Evolutionary conservation across 2,329 filamentous ascomycete genomes (phyloP), one percentile per base, ranked within the genome.

Genomic region (Ceratocystis huliohia): DNA sequence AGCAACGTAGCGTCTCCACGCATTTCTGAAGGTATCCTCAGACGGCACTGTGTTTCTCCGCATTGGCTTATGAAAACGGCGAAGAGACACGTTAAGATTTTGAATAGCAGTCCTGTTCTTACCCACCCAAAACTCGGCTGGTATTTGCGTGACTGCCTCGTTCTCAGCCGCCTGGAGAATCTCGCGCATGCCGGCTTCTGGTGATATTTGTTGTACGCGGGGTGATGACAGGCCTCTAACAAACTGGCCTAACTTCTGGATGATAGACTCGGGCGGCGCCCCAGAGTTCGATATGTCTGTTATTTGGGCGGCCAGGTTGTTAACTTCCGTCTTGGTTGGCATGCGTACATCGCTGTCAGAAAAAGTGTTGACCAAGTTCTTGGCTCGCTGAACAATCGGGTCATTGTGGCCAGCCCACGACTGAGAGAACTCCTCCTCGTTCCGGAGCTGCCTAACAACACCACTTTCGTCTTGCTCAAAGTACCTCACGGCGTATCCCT

Each of bases 1-100:
- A 0, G 75, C 74, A 61, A 78, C 76, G 70, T 85, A 85, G 10
- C 75, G 74, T 68, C 78, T 80, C 78, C 82, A 85, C 3, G 78
- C 74, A 0, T 74, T 72, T 30, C 72, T 73, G 22, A 79, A 73
- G 2, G 74, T 75, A 69, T 73, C 76, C 45, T 71, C 70, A n/a
- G 72, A 73, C 7, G 65, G 50, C 8, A 66, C 37, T 25, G 61
- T 62, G 2, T 66, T 64, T 30, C 68, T 48, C 10, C 61, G 66
- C n/a, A 66, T 7, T 2, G 67, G 62, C 66, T 69, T 68, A 22
- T 68, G 56, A 15, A 67, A 67, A 37, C 67, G 66, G 46, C 64
- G 63, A 22, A 70, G 65, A 8, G 68, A 57, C 15, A 50, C 61
- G 28, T 69, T 69, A n/a, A 68, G 33, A 25, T 61, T 30, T 25